A percentile compares a stretch with the other conserved stretches of the same genome.
These are phyloP conservation scores for Claviceps capensis DNA, from an alignment of 2,329 filamentous ascomycete genomes.

Conservation along the genomic window DNA sequence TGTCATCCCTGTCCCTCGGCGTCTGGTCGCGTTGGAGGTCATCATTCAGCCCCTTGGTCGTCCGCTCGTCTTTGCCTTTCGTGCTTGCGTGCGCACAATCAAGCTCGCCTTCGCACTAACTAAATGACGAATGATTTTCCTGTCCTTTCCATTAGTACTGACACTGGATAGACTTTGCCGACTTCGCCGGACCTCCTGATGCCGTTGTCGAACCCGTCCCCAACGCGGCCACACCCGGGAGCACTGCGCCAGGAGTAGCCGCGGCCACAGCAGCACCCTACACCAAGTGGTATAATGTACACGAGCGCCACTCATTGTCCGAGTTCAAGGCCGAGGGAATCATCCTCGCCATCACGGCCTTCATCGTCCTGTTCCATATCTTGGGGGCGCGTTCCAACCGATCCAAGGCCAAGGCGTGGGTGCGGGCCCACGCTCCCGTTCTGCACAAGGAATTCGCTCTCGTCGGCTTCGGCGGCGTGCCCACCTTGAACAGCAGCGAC, in stretches of 20 bases:
- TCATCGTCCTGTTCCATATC: conserved; percentile 68
- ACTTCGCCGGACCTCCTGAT: conserved; percentile 71
- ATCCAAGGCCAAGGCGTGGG: conserved; percentile 67
- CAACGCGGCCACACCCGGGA: conserved; percentile 31
- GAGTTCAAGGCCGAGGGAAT: conserved; percentile 84
- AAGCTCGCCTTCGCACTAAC: background rate
- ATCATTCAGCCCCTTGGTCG: background rate
- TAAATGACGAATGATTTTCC: no score
- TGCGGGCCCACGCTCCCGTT: conserved; percentile 55
- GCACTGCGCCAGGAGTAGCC: conserved; percentile 32
- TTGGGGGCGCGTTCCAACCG: conserved; percentile 72
- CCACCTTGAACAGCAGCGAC: conserved; percentile 24
- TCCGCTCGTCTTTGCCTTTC: background rate
- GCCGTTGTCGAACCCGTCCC: conserved; percentile 40
- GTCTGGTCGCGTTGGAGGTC: background rate
- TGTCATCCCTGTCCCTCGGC: background rate
- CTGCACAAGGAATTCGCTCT: conserved; percentile 73
- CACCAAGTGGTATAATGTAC: conserved; percentile 93
- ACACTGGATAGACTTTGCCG: conserved; percentile 62
- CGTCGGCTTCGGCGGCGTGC: conserved; percentile 61
- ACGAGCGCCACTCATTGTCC: conserved; percentile 70
- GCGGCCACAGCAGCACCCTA: conserved; percentile 47
- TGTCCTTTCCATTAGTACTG: background rate
- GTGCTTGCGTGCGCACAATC: background rate
- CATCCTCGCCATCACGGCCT: conserved; percentile 59